These are phyloP conservation scores for Mortierella hygrophila DNA, from an alignment of 192 early-diverging fungal genomes.

Conservation along the genomic window DNA sequence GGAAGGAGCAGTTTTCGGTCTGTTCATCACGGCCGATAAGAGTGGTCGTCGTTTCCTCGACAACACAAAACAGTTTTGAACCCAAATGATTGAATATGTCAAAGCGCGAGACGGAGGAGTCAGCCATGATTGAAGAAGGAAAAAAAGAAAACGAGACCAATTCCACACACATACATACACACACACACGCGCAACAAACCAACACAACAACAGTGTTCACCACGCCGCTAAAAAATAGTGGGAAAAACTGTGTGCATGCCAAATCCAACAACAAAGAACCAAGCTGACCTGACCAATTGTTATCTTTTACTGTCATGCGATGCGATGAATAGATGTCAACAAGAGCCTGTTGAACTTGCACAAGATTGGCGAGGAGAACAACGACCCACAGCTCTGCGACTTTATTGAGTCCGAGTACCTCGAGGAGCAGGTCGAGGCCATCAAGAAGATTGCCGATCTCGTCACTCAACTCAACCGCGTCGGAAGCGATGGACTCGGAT, in stretches of 20 bases:
- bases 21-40: neutral
- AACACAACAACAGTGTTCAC: neutral
- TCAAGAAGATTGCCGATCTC: slow-evolving; percentile 66
- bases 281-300: neutral
- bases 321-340: slow-evolving; percentile 61
- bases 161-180: neutral
- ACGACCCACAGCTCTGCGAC: slow-evolving; percentile 70
- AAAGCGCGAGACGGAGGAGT: neutral
- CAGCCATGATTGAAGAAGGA: neutral
- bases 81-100: neutral
- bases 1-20: neutral
- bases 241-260: neutral
- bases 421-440: slow-evolving; percentile 68
- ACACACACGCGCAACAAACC: neutral
- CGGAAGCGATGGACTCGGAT: slow-evolving; percentile 61
- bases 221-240: neutral
- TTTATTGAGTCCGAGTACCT: slow-evolving; percentile 65
- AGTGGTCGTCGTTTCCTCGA: neutral
- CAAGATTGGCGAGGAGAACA: slow-evolving; percentile 63
- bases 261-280: no score
- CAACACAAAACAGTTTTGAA: neutral
- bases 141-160: neutral
- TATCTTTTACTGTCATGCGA: neutral
- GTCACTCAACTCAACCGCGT: slow-evolving; percentile 69
- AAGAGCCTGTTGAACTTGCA: slow-evolving; percentile 67